These are phyloP conservation scores for Abrus pulchellus DNA, from an alignment of 306 rosid species.

Conservation along the genomic window DNA sequence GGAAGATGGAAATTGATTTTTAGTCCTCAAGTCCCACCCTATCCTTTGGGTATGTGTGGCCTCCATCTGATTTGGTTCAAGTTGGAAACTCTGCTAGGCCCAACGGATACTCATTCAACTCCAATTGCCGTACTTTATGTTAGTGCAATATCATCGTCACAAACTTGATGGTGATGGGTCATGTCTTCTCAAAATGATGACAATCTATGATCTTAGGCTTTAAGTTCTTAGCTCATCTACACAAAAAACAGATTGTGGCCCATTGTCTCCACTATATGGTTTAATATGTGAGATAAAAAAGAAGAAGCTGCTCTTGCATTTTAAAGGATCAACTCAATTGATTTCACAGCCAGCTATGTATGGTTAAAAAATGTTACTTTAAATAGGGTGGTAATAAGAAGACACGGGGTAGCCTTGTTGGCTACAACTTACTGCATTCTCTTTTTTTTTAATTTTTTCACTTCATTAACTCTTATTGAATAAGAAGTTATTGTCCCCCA, in stretches of 20 bases:
- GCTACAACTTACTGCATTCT: conserved; percentile 33
- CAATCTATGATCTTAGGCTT: conserved; percentile 15
- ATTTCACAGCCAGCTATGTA: conserved; percentile 19
- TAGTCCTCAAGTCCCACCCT: conserved; percentile 7
- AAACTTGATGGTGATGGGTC: conserved; percentile 38
- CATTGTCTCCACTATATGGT: conserved; percentile 48
- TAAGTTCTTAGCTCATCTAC: conserved; percentile 42
- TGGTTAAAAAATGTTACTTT: conserved; percentile 16
- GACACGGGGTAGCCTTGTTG: conserved; percentile 27
- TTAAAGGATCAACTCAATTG: conserved; percentile 3
- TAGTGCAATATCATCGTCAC: conserved; percentile 34
- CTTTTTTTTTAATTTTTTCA: conserved; percentile 21
- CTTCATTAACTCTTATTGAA: conserved; percentile 34
- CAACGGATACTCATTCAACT: conserved; percentile 36
- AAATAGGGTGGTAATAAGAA: conserved; percentile 31
- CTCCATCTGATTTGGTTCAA: conserved; percentile 7
- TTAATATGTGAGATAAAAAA: conserved; percentile 38
- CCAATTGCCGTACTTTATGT: conserved; percentile 26
- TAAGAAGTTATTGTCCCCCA: conserved; percentile 46
- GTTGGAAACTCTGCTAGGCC: conserved; percentile 37
- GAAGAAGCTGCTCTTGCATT: conserved; percentile 36
- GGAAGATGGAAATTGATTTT: conserved; percentile 22
- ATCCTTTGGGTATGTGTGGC: conserved; percentile 6
- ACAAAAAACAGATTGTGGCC: conserved; percentile 19
- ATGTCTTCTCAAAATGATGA: conserved; percentile 49